Conservation (phyloP, 1,139 yeast genomes). For the Yamadazyma triangularis region DNA sequence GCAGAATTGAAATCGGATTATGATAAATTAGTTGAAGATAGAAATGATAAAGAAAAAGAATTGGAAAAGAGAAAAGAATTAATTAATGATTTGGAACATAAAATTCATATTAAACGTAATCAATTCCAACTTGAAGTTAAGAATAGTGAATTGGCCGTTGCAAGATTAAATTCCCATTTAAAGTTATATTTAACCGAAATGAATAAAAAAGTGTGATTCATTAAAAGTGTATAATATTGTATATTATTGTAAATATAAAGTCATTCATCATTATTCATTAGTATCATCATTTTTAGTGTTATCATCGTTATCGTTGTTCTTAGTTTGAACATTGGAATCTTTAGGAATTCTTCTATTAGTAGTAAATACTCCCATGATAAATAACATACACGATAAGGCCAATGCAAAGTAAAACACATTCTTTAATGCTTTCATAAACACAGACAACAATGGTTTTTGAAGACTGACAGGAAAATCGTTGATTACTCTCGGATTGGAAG, state of each 20-base stretch:
- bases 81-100: conserved; percentile 45
- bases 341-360: conserved; percentile 39
- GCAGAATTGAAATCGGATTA: conserved; percentile 43
- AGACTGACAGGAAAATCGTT: conserved; percentile 20
- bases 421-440: conserved; percentile 34
- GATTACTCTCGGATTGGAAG: conserved; percentile 27
- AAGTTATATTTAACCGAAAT: conserved; percentile 13
- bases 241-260: background rate
- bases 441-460: conserved; percentile 19
- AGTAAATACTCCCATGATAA: conserved; percentile 27
- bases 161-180: conserved; percentile 30
- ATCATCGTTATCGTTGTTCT: too few relatives aligned
- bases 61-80: conserved; percentile 44
- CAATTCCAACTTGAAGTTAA: conserved; percentile 53
- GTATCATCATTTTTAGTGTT: background rate
- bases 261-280: background rate
- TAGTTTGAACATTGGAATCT: conserved; percentile 18
- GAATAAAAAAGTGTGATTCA: conserved; percentile 11
- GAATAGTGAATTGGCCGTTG: conserved; percentile 50
- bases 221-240: background rate
- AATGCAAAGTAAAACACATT: conserved; percentile 39
- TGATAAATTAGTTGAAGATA: conserved; percentile 44
- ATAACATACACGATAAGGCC: conserved; percentile 28
- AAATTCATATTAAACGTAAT: conserved; percentile 37
- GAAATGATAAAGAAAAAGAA: conserved; percentile 50